Evolutionary conservation across 2,329 filamentous ascomycete genomes (phyloP), one percentile per base, ranked within the genome.

Genomic region (Botrytis deweyae): DNA sequence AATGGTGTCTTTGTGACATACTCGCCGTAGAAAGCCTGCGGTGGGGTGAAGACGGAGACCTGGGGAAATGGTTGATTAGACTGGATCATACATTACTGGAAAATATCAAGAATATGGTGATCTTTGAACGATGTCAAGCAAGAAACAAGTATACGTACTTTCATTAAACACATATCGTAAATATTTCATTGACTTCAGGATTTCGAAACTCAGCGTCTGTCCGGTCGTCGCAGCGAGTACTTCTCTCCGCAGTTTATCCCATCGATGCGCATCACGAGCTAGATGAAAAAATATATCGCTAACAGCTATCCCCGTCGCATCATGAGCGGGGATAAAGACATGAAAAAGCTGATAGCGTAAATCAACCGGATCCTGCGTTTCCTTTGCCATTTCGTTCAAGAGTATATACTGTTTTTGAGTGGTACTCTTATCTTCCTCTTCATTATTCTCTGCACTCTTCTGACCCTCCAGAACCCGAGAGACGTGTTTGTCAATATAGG

Each of bases 321-420:
- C 58, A 4, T 22, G 33, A 8, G 64, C 64, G 3, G 70, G 70
- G 0, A 70, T n/a, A 8, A 72, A 62, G 1, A 66, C n/a, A n/a
- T 66, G 5, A 2, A 66, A 20, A 52, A 65, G 33, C 16, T 74
- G 70, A 66, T 55, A 66, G 14, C 64, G 70, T 5, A 72, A 63
- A n/a, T 55, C 29, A 4, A 72, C 36, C 0, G 52, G 55, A 44
- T 74, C 69, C 4, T 46, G 63, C 1, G 38, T 72, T 49, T 74
- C 33, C n/a, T 72, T 69, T 20, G 63, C 52, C 55, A 74, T 72
- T 44, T 72, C 52, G 6, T 74, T 61, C n/a, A 68, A 42, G 1
- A 72, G 63, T 12, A 74, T 33, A 38, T 72, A 69, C n/a, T 40
- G 55, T 20, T 36, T 29, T 36, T 40, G 40, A 29, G 9, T 16